These are phyloP conservation scores for Monosporozyma unispora DNA, from an alignment of 805 yeast species.

Conservation along the genomic window DNA sequence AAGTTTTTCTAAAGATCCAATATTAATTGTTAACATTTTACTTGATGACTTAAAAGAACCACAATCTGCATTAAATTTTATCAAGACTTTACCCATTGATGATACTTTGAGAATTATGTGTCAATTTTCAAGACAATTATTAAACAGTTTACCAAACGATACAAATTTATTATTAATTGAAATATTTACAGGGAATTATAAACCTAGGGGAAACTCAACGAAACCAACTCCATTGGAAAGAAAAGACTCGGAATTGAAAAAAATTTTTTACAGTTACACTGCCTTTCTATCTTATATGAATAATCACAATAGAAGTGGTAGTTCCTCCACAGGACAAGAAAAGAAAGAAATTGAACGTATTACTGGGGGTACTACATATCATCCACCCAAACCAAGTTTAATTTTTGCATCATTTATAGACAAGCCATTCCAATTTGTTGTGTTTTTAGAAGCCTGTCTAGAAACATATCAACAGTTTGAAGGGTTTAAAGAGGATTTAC, in stretches of 20 bases:
- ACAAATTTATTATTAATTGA: constrained; percentile 76
- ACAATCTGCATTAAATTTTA: constrained; percentile 50
- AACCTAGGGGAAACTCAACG: constrained; percentile 31
- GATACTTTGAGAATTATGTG: constrained; percentile 67
- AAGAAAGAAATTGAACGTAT: background rate
- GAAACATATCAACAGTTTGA: constrained; percentile 70
- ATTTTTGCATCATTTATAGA: constrained; percentile 82
- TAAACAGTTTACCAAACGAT: constrained; percentile 65
- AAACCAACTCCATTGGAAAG: background rate
- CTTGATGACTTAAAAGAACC: constrained; percentile 57
- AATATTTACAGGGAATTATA: constrained; percentile 80
- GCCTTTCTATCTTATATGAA: constrained; percentile 50
- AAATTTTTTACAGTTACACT: constrained; percentile 44
- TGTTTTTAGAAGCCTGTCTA: constrained; percentile 84
- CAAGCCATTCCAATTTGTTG: constrained; percentile 81
- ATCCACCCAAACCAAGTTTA: constrained; percentile 83
- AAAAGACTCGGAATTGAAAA: constrained; percentile 9
- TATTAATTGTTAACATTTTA: constrained; percentile 65
- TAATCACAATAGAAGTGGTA: constrained; percentile 17
- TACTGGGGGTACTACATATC: constrained; percentile 47
- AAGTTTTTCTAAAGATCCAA: constrained; percentile 58
- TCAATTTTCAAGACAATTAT: constrained; percentile 53
- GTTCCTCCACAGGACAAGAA: background rate
- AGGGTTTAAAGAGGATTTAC: constrained; percentile 56
- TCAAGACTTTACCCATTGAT: constrained; percentile 60